Evolutionary conservation across 2,329 filamentous ascomycete species (phyloP).

Genomic region (Fusarium setosum): DNA sequence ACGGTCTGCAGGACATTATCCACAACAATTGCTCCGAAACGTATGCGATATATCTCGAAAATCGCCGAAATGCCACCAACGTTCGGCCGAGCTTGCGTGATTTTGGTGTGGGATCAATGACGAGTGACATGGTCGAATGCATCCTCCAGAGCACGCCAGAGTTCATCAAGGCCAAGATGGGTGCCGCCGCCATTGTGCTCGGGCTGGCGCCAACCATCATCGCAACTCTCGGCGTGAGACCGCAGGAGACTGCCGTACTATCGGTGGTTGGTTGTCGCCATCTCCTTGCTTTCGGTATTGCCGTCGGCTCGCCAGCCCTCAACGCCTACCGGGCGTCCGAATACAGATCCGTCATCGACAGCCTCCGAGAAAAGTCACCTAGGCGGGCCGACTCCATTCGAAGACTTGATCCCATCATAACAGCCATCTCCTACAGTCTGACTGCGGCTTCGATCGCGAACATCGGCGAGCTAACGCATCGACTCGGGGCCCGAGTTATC

Average conservation of each 20-base stretch:
- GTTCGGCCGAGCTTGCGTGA: not conserved
- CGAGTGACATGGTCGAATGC: conserved; percentile 9
- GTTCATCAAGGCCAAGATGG: conserved; percentile 23
- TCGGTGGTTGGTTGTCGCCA: conserved; percentile 18
- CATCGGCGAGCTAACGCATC: conserved; percentile 14
- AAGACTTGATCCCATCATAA: conserved; percentile 8
- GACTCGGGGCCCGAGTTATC: conserved; percentile 2
- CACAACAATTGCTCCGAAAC: conserved; percentile 4
- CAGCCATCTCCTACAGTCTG: conserved; percentile 6
- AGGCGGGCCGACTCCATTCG: not conserved
- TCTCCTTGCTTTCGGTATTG: conserved; percentile 14
- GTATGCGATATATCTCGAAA: not conserved
- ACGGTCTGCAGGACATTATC: conserved; percentile 7
- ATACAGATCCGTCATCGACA: conserved; percentile 14
- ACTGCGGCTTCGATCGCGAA: conserved; percentile 20
- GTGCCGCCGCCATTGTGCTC: conserved; percentile 17
- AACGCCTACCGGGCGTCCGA: conserved; percentile 18
- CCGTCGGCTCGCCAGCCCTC: conserved; percentile 15
- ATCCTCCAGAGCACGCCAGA: conserved; percentile 9
- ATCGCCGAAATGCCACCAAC: not conserved
- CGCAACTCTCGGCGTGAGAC: conserved; percentile 9
- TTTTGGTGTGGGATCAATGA: not conserved
- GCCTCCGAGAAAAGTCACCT: conserved; percentile 5
- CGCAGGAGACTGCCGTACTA: conserved; percentile 10
- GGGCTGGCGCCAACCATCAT: conserved; percentile 17